Percentiles rank a stretch among this genome's conserved stretches.
Evolutionary conservation across 2,329 filamentous ascomycete species (phyloP).

Genomic region (Fusarium transvaalense): DNA sequence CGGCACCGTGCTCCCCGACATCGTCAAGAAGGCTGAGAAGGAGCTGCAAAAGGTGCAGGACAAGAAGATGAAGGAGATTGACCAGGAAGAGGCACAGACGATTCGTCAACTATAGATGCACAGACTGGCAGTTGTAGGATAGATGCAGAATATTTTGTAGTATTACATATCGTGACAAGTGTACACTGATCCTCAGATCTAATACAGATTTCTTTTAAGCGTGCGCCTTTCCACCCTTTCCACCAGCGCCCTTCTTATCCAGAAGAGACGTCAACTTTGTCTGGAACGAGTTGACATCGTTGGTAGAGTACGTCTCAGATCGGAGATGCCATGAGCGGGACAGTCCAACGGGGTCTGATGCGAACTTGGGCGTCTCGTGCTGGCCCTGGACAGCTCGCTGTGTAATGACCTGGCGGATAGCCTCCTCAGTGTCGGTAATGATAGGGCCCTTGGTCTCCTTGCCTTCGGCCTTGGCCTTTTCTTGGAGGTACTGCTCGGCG

Average conservation of each 20-base stretch:
- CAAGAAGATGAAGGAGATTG: slow-evolving; percentile 65
- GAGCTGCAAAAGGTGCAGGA: slow-evolving; percentile 64
- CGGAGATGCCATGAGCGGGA: slow-evolving; percentile 55
- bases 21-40: slow-evolving; percentile 62
- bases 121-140: slow-evolving; percentile 15
- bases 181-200: slow-evolving; percentile 45
- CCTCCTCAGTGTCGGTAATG: slow-evolving; percentile 52
- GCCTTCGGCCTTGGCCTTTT: slow-evolving; percentile 41
- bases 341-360: slow-evolving; percentile 51
- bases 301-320: slow-evolving; percentile 53
- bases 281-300: slow-evolving; percentile 56
- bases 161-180: slow-evolving; percentile 49
- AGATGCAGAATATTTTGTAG: slow-evolving; percentile 44
- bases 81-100: slow-evolving; percentile 63
- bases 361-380: slow-evolving; percentile 54
- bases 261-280: slow-evolving; percentile 55
- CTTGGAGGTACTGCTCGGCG: slow-evolving; percentile 51
- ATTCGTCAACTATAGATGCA: slow-evolving; percentile 55
- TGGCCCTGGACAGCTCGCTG: slow-evolving; percentile 53
- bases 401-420: slow-evolving; percentile 51
- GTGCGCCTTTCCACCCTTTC: slow-evolving; percentile 43
- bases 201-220: slow-evolving; percentile 35
- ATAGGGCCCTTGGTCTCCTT: slow-evolving; percentile 43
- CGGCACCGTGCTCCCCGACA: slow-evolving; percentile 59
- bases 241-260: slow-evolving; percentile 38